Conservation (phyloP, 1,139 yeast species). For the Citeromyces hawaiiensis region DNA sequence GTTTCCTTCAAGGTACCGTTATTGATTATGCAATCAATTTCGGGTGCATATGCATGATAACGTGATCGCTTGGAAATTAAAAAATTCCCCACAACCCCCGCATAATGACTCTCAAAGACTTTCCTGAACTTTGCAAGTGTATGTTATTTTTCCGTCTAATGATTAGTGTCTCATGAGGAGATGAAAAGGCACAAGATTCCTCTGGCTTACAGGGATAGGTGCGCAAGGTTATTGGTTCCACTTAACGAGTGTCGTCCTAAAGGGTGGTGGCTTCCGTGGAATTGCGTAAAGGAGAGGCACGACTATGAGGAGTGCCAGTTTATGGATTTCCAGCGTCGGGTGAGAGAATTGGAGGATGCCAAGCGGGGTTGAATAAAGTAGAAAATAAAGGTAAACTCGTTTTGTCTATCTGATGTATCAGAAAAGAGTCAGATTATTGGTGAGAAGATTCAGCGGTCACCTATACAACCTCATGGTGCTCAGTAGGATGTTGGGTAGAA, state of each 20-base stretch:
- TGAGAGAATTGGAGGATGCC: conserved; percentile 50
- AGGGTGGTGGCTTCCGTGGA: conserved; percentile 46
- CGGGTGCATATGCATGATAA: not conserved
- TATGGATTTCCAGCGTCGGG: conserved; percentile 72
- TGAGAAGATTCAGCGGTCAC: too few relatives aligned
- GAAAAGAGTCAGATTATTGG: too few relatives aligned
- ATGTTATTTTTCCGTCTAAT: conserved; percentile 1
- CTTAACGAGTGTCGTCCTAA: conserved; percentile 45
- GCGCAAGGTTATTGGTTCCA: conserved; percentile 67
- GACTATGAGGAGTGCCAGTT: conserved; percentile 81
- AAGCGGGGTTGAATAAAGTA: conserved; percentile 15
- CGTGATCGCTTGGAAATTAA: not conserved
- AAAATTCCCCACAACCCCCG: not conserved
- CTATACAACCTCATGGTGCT: too few relatives aligned
- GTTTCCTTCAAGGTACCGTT: too few relatives aligned
- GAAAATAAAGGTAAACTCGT: too few relatives aligned
- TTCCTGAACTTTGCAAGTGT: not conserved
- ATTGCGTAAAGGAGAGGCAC: conserved; percentile 71
- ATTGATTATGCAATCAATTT: not conserved
- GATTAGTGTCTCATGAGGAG: conserved; percentile 64
- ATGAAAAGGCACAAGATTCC: conserved; percentile 76
- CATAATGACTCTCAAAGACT: not conserved
- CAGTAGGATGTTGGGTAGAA: too few relatives aligned
- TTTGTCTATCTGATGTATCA: too few relatives aligned
- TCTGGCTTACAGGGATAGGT: conserved; percentile 73